Base-by-base conservation (phyloP, 2,329 filamentous ascomycete genomes). In the Verticillium nubilum region DNA sequence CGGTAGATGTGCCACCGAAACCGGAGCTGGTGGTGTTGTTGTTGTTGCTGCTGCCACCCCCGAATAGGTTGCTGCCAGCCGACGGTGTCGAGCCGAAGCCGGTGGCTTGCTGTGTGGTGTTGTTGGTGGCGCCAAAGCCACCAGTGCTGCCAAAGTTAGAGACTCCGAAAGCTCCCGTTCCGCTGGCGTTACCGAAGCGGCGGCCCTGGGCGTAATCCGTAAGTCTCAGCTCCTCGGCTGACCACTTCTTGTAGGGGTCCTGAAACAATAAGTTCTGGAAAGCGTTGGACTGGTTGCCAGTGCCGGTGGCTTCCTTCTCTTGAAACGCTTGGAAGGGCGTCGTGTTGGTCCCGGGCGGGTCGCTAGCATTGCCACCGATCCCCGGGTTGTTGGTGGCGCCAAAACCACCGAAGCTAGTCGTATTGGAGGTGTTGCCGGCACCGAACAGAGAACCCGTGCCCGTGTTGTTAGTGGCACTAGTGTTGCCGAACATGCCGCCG, bases 161-260 rank as follows among this genome's bases (percentile, higher is more conserved):
- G 27, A 87, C 81, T 19, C 92, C 94, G 73, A 97, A 97, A 7
- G 89, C 90, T 60, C 92, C 92, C 65, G 92, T 89, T 29, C 91
- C 92, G 62, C 89, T 91, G 50, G 84, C 83, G 73, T 94, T 96
- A 33, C 93, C 95, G 71, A 85, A 91, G 58, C 89, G 88, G 61
- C 93, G 87, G 56, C 93, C 93, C 73, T 93, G 90, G 61, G 88
- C 85, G 72, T 99, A 99, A 74, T 99, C 95, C 53, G 86, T 91
- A 62, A 96, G 75, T 69, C 91, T 83, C 58, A 95, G 76, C 73
- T 95, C 89, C 67, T 91, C 95, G n/a, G 91, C 85, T 10, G 94
- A 97, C 79, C 89, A 98, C 72, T 95, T 96, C 73, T 87, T 88
- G 77, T 94, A 96, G 1, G 89, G 84, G 26, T 88, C 86, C 75